Evolutionary conservation across 2,329 filamentous ascomycete genomes (phyloP).

Genomic region (Apiospora malaysiana): DNA sequence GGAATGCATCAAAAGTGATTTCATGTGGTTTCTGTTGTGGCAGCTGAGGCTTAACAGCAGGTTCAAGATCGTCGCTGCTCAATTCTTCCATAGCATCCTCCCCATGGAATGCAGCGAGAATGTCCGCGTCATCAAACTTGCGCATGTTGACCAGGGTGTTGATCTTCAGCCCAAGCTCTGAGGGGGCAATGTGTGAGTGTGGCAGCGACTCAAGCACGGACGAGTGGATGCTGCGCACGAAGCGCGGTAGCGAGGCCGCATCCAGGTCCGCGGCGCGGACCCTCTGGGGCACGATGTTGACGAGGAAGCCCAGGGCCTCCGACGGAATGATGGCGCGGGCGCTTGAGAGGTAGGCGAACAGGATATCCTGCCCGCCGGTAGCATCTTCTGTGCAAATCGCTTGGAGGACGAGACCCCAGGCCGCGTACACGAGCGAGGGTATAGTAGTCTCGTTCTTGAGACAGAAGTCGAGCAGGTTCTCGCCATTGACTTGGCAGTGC

Average conservation of each 20-base stretch:
- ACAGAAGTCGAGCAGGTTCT: conserved; percentile 16
- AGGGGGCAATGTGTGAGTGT: conserved; percentile 21
- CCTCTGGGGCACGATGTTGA: conserved; percentile 24
- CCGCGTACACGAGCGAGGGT: conserved; percentile 21
- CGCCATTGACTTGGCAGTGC: conserved; percentile 8
- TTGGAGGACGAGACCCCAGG: conserved; percentile 22
- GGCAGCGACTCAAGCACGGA: conserved; percentile 21
- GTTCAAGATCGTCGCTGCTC: neutral
- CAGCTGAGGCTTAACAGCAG: neutral
- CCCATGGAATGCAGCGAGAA: neutral
- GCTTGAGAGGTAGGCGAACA: conserved; percentile 24
- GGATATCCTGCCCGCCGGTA: neutral
- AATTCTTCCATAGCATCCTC: neutral
- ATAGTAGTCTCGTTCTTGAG: conserved; percentile 20
- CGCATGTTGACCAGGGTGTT: conserved; percentile 23
- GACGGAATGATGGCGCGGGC: conserved; percentile 21
- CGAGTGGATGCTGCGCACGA: conserved; percentile 6
- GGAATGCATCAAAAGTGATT: conserved; percentile 19
- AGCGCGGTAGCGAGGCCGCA: neutral
- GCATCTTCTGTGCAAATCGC: neutral
- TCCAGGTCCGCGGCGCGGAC: neutral
- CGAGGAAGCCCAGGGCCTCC: conserved; percentile 23
- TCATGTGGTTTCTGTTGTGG: neutral
- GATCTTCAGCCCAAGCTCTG: conserved; percentile 20
- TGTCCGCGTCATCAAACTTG: conserved; percentile 22